These are phyloP conservation scores for Discostella stelligera DNA, from an alignment of 352 stramenopile species.

Conservation along the genomic window DNA sequence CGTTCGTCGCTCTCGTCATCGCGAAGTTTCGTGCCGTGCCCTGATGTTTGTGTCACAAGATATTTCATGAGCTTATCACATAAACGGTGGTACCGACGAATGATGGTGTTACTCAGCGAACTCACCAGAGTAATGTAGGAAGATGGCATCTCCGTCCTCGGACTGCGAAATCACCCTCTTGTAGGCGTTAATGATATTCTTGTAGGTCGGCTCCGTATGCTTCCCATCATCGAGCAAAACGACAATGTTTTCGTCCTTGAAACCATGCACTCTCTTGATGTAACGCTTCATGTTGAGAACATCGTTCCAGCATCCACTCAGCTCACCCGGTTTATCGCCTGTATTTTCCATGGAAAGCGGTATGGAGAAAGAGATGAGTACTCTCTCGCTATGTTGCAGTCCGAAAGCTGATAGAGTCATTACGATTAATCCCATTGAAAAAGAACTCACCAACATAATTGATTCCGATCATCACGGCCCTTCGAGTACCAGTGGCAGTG, in stretches of 20 bases:
- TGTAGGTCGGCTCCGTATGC: slow-evolving; percentile 43
- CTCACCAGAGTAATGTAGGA: slow-evolving; percentile 60
- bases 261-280: slow-evolving; percentile 64
- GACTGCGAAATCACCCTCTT: slow-evolving; percentile 40
- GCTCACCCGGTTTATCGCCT: slow-evolving; percentile 53
- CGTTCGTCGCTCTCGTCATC: slow-evolving; percentile 45
- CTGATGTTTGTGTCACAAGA: slow-evolving; percentile 15
- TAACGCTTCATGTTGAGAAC: slow-evolving; percentile 72
- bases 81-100: background rate
- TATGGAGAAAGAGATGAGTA: background rate
- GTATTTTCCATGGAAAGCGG: background rate
- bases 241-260: slow-evolving; percentile 63
- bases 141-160: slow-evolving; percentile 57
- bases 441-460: slow-evolving; percentile 63
- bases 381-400: background rate
- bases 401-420: background rate
- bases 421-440: background rate
- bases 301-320: slow-evolving; percentile 72
- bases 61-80: background rate
- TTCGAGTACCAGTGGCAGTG: slow-evolving; percentile 44
- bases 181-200: slow-evolving; percentile 62
- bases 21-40: slow-evolving; percentile 42
- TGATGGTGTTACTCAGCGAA: background rate
- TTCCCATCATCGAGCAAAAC: slow-evolving; percentile 67
- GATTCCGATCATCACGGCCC: slow-evolving; percentile 71